Evolutionary conservation across 176 grass and related monocot species (phyloP), one percentile per base, ranked within the genome.

Genomic region (Rhynchospora tenuis): DNA sequence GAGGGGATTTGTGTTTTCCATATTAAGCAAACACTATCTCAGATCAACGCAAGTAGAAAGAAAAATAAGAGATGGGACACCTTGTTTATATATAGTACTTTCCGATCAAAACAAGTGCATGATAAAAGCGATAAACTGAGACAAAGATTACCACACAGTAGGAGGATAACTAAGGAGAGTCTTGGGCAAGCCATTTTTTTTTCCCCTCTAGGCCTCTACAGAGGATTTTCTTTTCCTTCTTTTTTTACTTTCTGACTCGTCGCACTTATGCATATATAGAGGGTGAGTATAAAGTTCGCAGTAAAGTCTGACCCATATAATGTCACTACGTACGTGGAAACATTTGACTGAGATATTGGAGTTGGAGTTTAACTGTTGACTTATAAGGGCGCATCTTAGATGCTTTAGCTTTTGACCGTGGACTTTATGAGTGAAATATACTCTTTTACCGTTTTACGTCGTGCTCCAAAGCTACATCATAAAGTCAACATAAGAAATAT

Each of bases 61-160:
- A 64, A 10, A 27, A 64, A 64, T 64, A 4, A 64, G 2, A 64
- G 28, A 64, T 27, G 61, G 24, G 10, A 64, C 61, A 4, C 11
- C 26, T 29, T 64, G 12, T 9, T 64, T 4, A 13, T 59, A 6
- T 19, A 19, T 59, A 7, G 57, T 8, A 55, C 4, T 51, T 17
- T 52, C 24, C 4, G 9, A 16, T 51, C 8, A 51, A 56, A 78
- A 29, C 23, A 73, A 9, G 5, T 17, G 17, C 28, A 28, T 33
- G 26, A 83, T 24, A 51, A 28, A 8, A 17, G 7, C 31, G 44
- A 23, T 27, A 23, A 51, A 52, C 14, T 67, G 28, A 33, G 14
- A 42, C 27, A 48, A 57, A 60, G 14, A 17, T 57, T 84, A 84
- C 82, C 64, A 42, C 66, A 73, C 2, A 84, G 66, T 42, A 84